Base-by-base conservation (phyloP, 345 rosid species). In the Eucalyptus polyanthemos region DNA sequence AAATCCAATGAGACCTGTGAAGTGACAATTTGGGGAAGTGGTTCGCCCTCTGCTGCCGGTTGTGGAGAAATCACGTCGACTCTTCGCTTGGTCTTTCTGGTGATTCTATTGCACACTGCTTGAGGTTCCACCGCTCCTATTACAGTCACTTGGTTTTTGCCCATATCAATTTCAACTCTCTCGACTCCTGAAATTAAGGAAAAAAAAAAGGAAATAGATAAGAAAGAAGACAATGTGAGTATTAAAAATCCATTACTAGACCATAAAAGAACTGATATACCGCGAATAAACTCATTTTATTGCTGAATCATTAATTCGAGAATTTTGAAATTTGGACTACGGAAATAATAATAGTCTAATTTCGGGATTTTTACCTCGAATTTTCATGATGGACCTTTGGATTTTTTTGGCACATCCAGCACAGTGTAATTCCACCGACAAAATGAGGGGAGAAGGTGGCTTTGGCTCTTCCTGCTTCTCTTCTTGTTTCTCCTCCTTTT, bases 351-450 rank as follows among this genome's bases (percentile, higher is more conserved):
- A n/a, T 29, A 34, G 40, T 53, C 45, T 53, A 50, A 37, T 86
- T 87, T 87, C 8, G 27, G 40, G 16, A 27, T 27, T 50, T 40
- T 87, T 87, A 97, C 99, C 99, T 95, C 94, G 94, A 60, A 95
- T 96, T 89, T 92, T 95, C 93, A 92, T 91, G 88, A 97, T 93
- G 87, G 96, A 94, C 88, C 90, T 96, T 92, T 95, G 93, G 86
- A 97, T 95, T 93, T 97, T 97, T 91, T 95, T 96, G 80, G 97
- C 97, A 49, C 99, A 97, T 60, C 99, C 99, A 22, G 91, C 95
- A 90, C 99, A 97, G 91, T 96, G 99, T 94, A 97, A 93, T 92
- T 97, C 97, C 88, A 97, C 95, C 51, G 86, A 93, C 88, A 97
- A 91, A 60, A 97, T 93, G 51, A 95, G 91, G 7, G 98, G 98